Base-by-base conservation (phyloP, 1,139 yeast species). In the Saccharomyces hybrid region DNA sequence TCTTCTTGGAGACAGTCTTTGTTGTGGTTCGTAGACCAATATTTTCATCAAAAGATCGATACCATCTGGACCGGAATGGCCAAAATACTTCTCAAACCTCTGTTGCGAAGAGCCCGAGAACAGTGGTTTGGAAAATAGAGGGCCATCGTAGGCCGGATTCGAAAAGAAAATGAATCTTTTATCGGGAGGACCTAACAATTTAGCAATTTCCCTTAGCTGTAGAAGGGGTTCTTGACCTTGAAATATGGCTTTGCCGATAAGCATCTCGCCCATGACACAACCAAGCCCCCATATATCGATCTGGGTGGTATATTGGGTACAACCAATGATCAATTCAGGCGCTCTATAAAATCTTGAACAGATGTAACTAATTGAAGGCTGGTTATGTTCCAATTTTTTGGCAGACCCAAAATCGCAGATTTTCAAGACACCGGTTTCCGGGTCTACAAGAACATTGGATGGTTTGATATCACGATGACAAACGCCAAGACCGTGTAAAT, bases 271-370 rank as follows among this genome's bases (percentile, higher is more conserved):
- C 60, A 86, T 74, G 8, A 86, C 93, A 75, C 95, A 87, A 1
- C 95, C 95, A 54, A 85, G 74, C 1, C 93, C 93, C 95, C 95
- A 87, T 56, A 85, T 82, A 68, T 87, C 95, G 56, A 87, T 85
- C 64, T 85, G 86, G 6, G 93, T 85, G 2, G 90, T 79, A 66
- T 87, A 87, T 51, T 81, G 75, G 46, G 86, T 80, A 64, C 89
- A 85, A 0, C 93, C 95, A 57, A 86, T 82, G 64, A 86, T 85
- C 59, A 86, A 73, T 69, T 86, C 95, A 1, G 95, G 95, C 2
- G 95, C 93, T 67, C 95, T 78, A 69, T 86, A 86, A 67, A 84
- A 86, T 64, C 95, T 77, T 26, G 90, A 84, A 69, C 93, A 86
- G 55, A 87, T 85, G 63, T 87, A 85, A 59, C 88, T 81, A 51